These are phyloP conservation scores for Chlorella sp. DNA, from an alignment of 139 green algal genomes.

Conservation along the genomic window DNA sequence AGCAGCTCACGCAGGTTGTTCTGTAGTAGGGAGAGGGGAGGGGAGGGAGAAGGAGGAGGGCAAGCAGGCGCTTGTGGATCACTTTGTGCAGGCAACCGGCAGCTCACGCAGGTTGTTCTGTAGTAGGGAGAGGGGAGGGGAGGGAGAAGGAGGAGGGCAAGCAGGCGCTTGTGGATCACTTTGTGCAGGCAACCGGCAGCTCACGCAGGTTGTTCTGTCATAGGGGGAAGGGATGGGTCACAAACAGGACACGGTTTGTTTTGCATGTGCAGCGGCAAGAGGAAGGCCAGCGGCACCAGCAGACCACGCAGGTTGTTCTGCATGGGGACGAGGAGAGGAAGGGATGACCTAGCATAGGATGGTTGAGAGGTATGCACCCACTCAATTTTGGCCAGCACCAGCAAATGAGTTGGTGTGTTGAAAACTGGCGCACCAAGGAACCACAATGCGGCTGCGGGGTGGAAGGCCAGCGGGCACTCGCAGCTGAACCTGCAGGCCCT, in stretches of 20 bases:
- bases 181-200: neutral
- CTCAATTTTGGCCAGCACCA: too few relatives aligned
- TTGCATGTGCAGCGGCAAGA: neutral
- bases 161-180: too few relatives aligned
- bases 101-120: conserved; percentile 88
- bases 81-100: conserved; percentile 43
- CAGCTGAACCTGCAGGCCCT: neutral
- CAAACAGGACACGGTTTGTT: too few relatives aligned
- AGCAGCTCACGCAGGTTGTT: conserved; percentile 87
- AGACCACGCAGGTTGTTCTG: conserved; percentile 88
- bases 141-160: too few relatives aligned
- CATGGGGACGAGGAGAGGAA: too few relatives aligned
- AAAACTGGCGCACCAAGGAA: too few relatives aligned
- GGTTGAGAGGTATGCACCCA: too few relatives aligned
- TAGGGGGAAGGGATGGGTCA: neutral
- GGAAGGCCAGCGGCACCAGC: conserved; percentile 67
- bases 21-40: conserved; percentile 68
- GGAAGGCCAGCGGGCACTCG: too few relatives aligned
- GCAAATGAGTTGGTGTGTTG: too few relatives aligned
- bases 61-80: neutral
- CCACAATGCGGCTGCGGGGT: too few relatives aligned
- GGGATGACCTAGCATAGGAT: too few relatives aligned
- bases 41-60: too few relatives aligned
- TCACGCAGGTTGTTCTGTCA: neutral
- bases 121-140: conserved; percentile 59